phyloP scores from a whole-genome alignment of 1,284 basidiomycete species.

The Papiliotrema terrestris region DNA sequence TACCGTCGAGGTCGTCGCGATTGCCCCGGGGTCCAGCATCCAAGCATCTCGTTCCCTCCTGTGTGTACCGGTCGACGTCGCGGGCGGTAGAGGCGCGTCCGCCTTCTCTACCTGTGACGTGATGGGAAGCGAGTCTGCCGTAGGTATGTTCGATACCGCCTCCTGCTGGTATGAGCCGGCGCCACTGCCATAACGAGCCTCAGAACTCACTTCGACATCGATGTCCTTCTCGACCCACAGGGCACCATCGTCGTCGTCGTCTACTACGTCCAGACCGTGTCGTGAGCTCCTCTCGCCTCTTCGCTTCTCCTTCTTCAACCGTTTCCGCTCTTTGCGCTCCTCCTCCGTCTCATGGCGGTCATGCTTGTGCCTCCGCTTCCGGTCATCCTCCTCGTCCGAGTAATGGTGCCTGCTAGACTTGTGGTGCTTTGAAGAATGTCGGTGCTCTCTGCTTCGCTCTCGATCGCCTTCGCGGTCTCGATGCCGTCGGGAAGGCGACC shows the following conservation, averaged over 20 bases:
- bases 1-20: conserved; percentile 17
- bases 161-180: conserved; percentile 9
- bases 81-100: conserved; percentile 54
- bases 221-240: conserved; percentile 87
- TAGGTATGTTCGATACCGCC: conserved; percentile 60
- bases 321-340: conserved; percentile 45
- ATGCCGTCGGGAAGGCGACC: conserved; percentile 2
- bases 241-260: conserved; percentile 65
- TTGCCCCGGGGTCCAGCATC: conserved; percentile 67
- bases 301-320: conserved; percentile 35
- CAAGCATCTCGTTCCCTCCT: conserved; percentile 73
- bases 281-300: conserved; percentile 23
- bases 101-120: conserved; percentile 57
- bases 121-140: conserved; percentile 66
- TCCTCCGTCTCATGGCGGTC: conserved; percentile 52
- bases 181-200: no score
- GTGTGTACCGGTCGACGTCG: conserved; percentile 51
- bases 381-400: conserved; percentile 11
- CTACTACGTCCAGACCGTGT: conserved; percentile 54
- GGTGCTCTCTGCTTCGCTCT: conserved; percentile 14
- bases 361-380: conserved; percentile 20
- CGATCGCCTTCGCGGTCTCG: neutral
- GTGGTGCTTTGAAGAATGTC: conserved; percentile 11
- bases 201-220: conserved; percentile 64
- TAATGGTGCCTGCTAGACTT: conserved; percentile 9